These are phyloP conservation scores for Xerocomus potaroensis DNA, from an alignment of 768 basidiomycete genomes.

Conservation along the genomic window DNA sequence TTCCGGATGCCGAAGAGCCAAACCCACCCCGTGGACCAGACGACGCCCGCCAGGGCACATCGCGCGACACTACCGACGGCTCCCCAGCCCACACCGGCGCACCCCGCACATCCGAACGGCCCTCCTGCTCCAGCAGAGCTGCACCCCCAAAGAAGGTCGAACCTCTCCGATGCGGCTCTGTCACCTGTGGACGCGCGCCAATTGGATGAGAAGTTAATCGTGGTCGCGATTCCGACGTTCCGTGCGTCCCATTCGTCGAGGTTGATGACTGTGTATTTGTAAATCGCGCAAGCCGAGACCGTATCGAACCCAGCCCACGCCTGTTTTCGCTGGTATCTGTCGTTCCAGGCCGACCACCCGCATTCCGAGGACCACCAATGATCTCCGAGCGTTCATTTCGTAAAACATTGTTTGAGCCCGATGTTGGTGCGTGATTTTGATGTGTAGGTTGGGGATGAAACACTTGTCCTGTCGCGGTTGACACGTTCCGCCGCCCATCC, in stretches of 20 bases:
- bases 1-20: neutral
- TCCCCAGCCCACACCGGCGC: constrained; percentile 10
- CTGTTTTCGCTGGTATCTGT: constrained; percentile 14
- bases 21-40: constrained; percentile 14
- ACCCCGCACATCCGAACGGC: constrained; percentile 5
- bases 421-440: constrained; percentile 2
- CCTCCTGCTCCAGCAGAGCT: constrained; percentile 11
- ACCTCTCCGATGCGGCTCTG: constrained; percentile 6
- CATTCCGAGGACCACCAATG: constrained; percentile 6
- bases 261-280: constrained; percentile 16
- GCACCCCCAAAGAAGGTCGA: constrained; percentile 5
- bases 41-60: constrained; percentile 23
- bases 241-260: constrained; percentile 4
- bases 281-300: constrained; percentile 25
- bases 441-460: constrained; percentile 4
- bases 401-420: neutral
- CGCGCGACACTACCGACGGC: constrained; percentile 1
- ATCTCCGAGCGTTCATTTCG: constrained; percentile 10
- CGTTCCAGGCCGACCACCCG: constrained; percentile 6
- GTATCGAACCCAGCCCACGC: constrained; percentile 21
- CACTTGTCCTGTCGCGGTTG: constrained; percentile 5
- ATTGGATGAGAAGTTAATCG: constrained; percentile 23
- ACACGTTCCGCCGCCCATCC: constrained; percentile 19
- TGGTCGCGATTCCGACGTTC: constrained; percentile 12
- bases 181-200: constrained; percentile 24